Evolutionary conservation across 345 rosid species (phyloP).

Genomic region (Fremontodendron californicum): DNA sequence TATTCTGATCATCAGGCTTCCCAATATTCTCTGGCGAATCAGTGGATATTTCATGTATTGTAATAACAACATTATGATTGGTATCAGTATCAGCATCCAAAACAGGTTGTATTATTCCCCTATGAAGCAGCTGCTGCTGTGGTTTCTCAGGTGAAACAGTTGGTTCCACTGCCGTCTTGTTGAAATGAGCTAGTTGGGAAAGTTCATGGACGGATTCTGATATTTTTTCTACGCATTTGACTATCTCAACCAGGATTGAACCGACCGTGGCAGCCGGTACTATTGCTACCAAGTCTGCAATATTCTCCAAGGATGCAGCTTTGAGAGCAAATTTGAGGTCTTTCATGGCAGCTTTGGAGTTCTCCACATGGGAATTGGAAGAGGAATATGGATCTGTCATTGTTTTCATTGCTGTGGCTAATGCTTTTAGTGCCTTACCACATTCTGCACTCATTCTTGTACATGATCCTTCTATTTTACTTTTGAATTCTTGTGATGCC

Average conservation of each 20-base stretch:
- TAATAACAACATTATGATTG: slow-evolving; percentile 34
- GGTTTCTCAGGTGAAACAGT: slow-evolving; percentile 37
- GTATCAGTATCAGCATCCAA: slow-evolving; percentile 28
- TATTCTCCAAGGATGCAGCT: slow-evolving; percentile 25
- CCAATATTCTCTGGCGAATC: slow-evolving; percentile 30
- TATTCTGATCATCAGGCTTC: neutral
- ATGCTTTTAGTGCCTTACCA: slow-evolving; percentile 50
- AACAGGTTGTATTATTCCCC: slow-evolving; percentile 53
- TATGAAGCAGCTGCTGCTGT: slow-evolving; percentile 50
- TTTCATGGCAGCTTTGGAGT: slow-evolving; percentile 44
- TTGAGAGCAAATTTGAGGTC: slow-evolving; percentile 40
- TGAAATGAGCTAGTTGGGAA: slow-evolving; percentile 46
- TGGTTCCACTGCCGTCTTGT: slow-evolving; percentile 33
- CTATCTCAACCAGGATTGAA: slow-evolving; percentile 50
- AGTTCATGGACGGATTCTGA: slow-evolving; percentile 50
- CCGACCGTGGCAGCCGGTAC: slow-evolving; percentile 59
- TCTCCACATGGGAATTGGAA: slow-evolving; percentile 40
- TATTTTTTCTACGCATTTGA: slow-evolving; percentile 43
- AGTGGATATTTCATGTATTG: slow-evolving; percentile 25
- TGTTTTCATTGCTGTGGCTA: slow-evolving; percentile 49
- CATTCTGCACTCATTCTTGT: slow-evolving; percentile 43
- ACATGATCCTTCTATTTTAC: slow-evolving; percentile 44
- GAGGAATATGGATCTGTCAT: slow-evolving; percentile 38
- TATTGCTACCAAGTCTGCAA: slow-evolving; percentile 34
- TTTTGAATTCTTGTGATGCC: slow-evolving; percentile 44